A percentile compares a stretch with the other conserved stretches of the same genome.
These are phyloP conservation scores for Colletotrichum gigasporum DNA, from an alignment of 2,329 filamentous ascomycete genomes.

Conservation along the genomic window DNA sequence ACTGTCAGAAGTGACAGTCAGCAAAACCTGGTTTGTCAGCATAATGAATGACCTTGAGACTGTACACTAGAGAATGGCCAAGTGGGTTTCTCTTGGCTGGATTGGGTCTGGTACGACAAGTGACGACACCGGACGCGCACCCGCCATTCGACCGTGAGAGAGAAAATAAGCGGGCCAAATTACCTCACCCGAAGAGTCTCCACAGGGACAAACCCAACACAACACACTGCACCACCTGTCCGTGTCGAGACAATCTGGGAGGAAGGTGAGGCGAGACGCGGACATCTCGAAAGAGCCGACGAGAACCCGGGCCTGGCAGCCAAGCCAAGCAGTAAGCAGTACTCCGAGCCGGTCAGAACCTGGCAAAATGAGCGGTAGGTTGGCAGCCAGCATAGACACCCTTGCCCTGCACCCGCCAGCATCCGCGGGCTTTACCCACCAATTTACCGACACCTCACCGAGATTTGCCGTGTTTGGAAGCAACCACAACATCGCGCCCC, in stretches of 20 bases:
- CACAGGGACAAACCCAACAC: conserved; percentile 7
- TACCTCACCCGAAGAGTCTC: conserved; percentile 21
- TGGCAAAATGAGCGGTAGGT: not conserved
- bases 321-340: too few relatives aligned
- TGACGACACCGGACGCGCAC: not conserved
- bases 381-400: not conserved
- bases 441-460: not conserved
- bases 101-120: not conserved
- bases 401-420: not conserved
- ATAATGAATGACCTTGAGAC: not conserved
- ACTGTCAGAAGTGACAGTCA: not conserved
- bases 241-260: not conserved
- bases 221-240: conserved; percentile 1
- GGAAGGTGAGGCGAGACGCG: conserved; percentile 6
- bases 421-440: not conserved
- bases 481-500: not conserved
- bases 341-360: not conserved
- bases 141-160: not conserved
- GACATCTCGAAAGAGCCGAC: conserved; percentile 16
- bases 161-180: conserved; percentile 6
- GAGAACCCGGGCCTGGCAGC: not conserved
- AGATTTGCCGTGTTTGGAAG: not conserved
- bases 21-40: conserved; percentile 26
- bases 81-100: not conserved
- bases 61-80: too few relatives aligned